Evolutionary conservation across 192 early-diverging fungal genomes (phyloP).

Genomic region (Paraglomus brasilianum): DNA sequence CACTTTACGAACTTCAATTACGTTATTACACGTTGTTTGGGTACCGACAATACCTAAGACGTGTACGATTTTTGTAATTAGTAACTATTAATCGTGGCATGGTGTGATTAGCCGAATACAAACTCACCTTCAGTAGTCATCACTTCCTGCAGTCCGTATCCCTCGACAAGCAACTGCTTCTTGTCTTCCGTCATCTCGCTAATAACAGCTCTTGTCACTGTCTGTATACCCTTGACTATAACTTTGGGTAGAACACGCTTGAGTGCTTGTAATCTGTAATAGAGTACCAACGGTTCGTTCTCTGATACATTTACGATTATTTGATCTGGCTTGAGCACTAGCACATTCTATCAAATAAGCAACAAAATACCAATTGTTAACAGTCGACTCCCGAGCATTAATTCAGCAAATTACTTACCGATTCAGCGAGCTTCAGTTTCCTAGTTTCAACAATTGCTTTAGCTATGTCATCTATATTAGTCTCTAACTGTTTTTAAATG

Average conservation of each 20-base stretch:
- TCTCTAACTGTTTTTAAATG: conserved; percentile 89
- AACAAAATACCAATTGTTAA: background rate
- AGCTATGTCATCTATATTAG: conserved; percentile 72
- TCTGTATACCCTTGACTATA: conserved; percentile 82
- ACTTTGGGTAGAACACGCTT: conserved; percentile 86
- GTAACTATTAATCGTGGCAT: no score
- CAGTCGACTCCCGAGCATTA: conserved; percentile 15
- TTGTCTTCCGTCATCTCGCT: conserved; percentile 57
- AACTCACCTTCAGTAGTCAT: conserved; percentile 89
- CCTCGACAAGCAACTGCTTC: conserved; percentile 83
- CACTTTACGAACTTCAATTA: conserved; percentile 85
- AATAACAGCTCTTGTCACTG: conserved; percentile 86
- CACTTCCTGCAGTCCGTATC: conserved; percentile 87
- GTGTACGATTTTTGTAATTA: no score
- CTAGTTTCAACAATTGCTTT: conserved; percentile 74
- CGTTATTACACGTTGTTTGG: conserved; percentile 82
- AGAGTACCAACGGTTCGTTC: conserved; percentile 59
- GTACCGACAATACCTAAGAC: conserved; percentile 61
- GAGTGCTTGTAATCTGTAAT: conserved; percentile 75
- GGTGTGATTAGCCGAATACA: no score
- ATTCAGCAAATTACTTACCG: conserved; percentile 40
- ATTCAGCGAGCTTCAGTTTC: conserved; percentile 89
- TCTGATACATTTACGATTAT: conserved; percentile 65
- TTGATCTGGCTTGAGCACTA: conserved; percentile 56
- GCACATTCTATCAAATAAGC: conserved; percentile 51